Base-by-base conservation (phyloP, 2,329 filamentous ascomycete species). In the Pleurostoma richardsiae region DNA sequence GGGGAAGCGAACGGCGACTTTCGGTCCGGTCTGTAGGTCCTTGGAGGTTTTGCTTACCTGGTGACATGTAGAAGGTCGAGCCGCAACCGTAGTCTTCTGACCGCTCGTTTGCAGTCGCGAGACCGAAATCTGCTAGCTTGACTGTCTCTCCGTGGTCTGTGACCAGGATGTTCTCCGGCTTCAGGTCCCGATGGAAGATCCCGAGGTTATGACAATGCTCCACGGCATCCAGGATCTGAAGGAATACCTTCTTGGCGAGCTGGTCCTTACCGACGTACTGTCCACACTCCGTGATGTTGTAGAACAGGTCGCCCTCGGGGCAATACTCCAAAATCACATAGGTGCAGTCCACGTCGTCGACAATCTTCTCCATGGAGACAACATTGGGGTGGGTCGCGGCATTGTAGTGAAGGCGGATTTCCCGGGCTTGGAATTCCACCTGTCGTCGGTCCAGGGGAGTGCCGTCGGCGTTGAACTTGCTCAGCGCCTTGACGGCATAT, bases 21-120 rank as follows among this genome's bases (percentile, higher is more conserved):
- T 39, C 30, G 26, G 28, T 39, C 46, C 44, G 30, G 44, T 19
- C 33, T 41, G 31, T 42, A 27, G 41, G 40, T 43, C 47, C 49
- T 42, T 44, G 40, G 42, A 53, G 42, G 19, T 19, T 19, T 19
- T 19, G 73, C 81, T 67, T 86, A 96, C 92, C 92, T 81, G 94
- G 94, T 63, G 90, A 96, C 94, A 97, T 99, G 73, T 99, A 99
- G 62, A 97, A 97, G 10, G 92, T 97, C 30, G 94, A 97, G 53
- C 94, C 94, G 66, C 94, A 99, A 61, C 94, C 94, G 69, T 96
- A 96, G 67, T 99, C 94, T 58, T 90, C 87, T 54, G 92, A 96
- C 56, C 85, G 77, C 55, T 83, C 78, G 55, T 92, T 88, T 49
- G 83, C 84, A 28, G 90, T 97, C 49, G 94, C 94, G 46, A 99